Base-by-base conservation (phyloP, 1,284 basidiomycete genomes). In the Austroboletus rostrupii region DNA sequence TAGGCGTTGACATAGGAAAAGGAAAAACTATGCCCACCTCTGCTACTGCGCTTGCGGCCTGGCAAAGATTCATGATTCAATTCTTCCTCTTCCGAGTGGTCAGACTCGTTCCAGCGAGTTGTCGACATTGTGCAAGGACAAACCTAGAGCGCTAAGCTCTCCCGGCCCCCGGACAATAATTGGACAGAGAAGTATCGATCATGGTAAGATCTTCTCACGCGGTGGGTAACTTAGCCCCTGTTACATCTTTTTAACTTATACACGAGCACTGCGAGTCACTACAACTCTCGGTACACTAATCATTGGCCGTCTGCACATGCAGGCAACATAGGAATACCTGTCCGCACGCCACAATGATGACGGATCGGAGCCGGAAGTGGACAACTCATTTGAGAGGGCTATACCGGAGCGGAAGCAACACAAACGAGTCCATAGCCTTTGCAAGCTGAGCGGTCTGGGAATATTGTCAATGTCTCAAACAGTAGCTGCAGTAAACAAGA, bases 381-480 rank as follows among this genome's bases (percentile, higher is more conserved):
- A 42, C n/a, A 43, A 32, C 31, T 50, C 72, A 91, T 73, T 90
- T 88, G 56, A 92, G 75, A 52, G 90, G 87, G 61, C 87, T 90
- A 71, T 85, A 92, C 33, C 85, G 73, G 41, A 93, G 73, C 23
- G 90, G 84, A 47, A 75, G 70, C 50, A 93, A 70, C 60, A 93
- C 82, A 60, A 81, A 81, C 14, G 85, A 80, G 64, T 92, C 86
- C 91, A 92, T 92, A 35, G 72, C 72, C 62, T 79, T 84, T 17
- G 87, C 81, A 46, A 90, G 73, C 61, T 90, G 84, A 19, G 88
- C 75, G 10, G 90, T 92, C 90, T 92, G 65, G 65, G 36, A 43
- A 10, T n/a, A 40, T 45, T 9, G 23, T 54, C 43, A 57, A 49
- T 32, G 50, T 53, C 50, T 53, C 37, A 19, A 36, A 13, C 20